Percentiles rank a stretch among this genome's conserved stretches.
phyloP scores from a whole-genome alignment of 179 eudicot genomes.

The Beta lomatogona region DNA sequence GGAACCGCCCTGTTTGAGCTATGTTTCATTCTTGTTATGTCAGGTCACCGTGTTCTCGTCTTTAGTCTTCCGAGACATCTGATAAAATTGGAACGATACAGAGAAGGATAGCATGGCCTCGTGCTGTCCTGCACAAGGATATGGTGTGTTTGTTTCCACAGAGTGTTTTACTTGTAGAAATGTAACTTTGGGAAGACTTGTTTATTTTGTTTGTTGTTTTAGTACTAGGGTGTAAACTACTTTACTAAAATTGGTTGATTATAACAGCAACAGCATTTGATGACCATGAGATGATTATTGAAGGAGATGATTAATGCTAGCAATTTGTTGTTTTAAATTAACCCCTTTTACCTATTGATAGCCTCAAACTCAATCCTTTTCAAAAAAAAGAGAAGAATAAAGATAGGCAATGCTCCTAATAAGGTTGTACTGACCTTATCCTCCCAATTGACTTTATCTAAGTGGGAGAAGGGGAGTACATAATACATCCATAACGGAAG shows the following conservation, averaged over 20 bases:
- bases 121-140: background rate
- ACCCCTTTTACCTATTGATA: no score
- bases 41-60: background rate
- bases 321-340: no score
- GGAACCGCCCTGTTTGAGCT: conserved; percentile 30
- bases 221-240: background rate
- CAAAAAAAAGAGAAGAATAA: no score
- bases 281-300: no score
- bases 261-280: no score
- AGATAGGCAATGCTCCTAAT: no score
- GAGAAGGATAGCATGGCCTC: background rate
- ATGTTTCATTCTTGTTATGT: background rate
- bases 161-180: background rate
- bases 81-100: background rate
- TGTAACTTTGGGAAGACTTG: background rate
- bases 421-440: no score
- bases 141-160: background rate
- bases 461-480: no score
- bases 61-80: background rate
- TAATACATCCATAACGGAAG: no score
- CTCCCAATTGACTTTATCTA: no score
- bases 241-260: background rate
- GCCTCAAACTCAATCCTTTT: no score
- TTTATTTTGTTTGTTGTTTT: background rate
- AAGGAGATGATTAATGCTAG: no score